These are phyloP conservation scores for Didymella lethalis DNA, from an alignment of 2,329 filamentous ascomycete species.

Conservation along the genomic window DNA sequence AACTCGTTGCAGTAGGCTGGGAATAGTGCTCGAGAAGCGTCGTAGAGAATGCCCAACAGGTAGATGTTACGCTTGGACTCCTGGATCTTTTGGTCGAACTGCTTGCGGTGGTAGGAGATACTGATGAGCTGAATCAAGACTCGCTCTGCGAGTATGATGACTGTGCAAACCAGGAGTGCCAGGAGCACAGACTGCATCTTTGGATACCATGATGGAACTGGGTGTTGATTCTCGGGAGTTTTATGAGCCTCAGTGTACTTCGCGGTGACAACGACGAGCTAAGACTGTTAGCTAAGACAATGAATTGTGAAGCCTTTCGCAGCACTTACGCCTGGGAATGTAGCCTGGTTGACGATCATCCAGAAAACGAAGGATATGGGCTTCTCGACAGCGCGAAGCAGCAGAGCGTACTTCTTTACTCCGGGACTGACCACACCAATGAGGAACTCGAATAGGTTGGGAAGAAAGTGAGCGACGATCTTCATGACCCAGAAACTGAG, in stretches of 20 bases:
- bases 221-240: not conserved
- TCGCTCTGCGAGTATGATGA: slow-evolving; percentile 79
- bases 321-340: slow-evolving; percentile 61
- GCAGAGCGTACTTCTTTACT: slow-evolving; percentile 68
- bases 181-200: slow-evolving; percentile 71
- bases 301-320: not conserved
- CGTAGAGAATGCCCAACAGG: slow-evolving; percentile 84
- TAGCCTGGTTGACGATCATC: slow-evolving; percentile 66
- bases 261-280: slow-evolving; percentile 16
- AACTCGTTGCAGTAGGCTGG: slow-evolving; percentile 94
- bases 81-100: slow-evolving; percentile 82
- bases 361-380: slow-evolving; percentile 68
- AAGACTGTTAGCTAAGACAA: not conserved
- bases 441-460: slow-evolving; percentile 66
- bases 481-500: slow-evolving; percentile 69
- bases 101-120: slow-evolving; percentile 84
- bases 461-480: slow-evolving; percentile 65
- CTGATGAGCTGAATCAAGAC: slow-evolving; percentile 82
- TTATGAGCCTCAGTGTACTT: not conserved
- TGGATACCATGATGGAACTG: slow-evolving; percentile 57
- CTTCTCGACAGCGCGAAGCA: slow-evolving; percentile 66
- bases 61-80: slow-evolving; percentile 87
- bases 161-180: slow-evolving; percentile 71
- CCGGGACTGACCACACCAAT: slow-evolving; percentile 70
- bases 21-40: slow-evolving; percentile 87